Percentiles rank a stretch among this genome's conserved stretches.
Evolutionary conservation across 495 filamentous ascomycete species (phyloP).

Genomic region (Tetracladium marchalianum): DNA sequence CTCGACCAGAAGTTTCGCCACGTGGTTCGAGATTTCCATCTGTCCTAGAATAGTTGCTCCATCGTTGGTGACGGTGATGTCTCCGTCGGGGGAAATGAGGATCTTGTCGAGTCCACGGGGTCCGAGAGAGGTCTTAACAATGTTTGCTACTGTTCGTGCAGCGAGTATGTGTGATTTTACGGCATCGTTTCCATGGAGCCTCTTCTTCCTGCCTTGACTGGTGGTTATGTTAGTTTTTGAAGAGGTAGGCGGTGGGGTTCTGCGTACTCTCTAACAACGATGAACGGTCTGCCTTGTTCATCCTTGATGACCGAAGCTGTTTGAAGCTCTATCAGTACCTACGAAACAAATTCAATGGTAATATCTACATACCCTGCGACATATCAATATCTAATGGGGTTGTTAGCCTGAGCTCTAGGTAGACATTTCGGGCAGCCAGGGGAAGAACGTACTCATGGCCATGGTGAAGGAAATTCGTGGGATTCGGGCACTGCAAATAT

Average conservation of each 20-base stretch:
- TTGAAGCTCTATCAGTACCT: constrained; percentile 6
- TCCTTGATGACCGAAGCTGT: constrained; percentile 56
- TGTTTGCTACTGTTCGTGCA: constrained; percentile 88
- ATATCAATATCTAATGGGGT: constrained; percentile 54
- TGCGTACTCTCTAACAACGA: constrained; percentile 92
- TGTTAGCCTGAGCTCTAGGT: constrained; percentile 27
- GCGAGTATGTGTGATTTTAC: constrained; percentile 97
- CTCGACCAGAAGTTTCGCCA: constrained; percentile 92
- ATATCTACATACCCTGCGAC: constrained; percentile 50
- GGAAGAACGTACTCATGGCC: constrained; percentile 21
- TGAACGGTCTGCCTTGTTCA: constrained; percentile 94
- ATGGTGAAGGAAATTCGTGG: constrained; percentile 13
- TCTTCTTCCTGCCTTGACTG: constrained; percentile 97
- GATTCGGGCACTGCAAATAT: constrained; percentile 5
- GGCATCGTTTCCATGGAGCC: constrained; percentile 90
- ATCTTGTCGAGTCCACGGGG: constrained; percentile 98
- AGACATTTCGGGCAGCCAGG: neutral
- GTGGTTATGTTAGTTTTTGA: constrained; percentile 6
- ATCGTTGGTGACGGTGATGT: constrained; percentile 99
- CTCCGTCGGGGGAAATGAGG: constrained; percentile 94
- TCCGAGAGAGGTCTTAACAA: constrained; percentile 94
- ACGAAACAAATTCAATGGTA: neutral
- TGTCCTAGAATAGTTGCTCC: constrained; percentile 93
- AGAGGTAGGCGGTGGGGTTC: constrained; percentile 5
- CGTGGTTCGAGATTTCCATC: constrained; percentile 99